Percentiles rank a stretch among this genome's conserved stretches.
phyloP scores from a whole-genome alignment of 2,329 filamentous ascomycete genomes.

The Colletotrichum cuscutae region DNA sequence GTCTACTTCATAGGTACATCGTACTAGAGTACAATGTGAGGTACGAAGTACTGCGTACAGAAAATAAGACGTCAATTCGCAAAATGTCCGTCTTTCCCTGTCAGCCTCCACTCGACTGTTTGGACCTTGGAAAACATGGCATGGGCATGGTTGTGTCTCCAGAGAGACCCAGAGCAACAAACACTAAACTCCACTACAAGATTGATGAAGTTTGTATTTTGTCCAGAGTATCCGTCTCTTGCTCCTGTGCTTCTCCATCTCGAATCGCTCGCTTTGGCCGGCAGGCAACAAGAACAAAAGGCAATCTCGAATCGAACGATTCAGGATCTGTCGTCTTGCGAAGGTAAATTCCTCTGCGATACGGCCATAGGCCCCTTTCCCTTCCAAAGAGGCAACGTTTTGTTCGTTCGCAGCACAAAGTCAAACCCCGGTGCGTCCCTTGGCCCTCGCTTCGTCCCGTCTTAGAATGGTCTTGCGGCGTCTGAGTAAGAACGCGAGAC shows the following conservation, averaged over 20 bases:
- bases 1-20: too few relatives aligned
- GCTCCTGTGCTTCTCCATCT: neutral
- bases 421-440: neutral
- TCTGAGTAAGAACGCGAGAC: constrained; percentile 13
- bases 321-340: constrained; percentile 2
- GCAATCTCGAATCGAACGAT: neutral
- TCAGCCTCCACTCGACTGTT: constrained; percentile 18
- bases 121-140: constrained; percentile 21
- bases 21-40: too few relatives aligned
- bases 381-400: neutral
- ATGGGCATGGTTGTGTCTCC: constrained; percentile 16
- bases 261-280: neutral
- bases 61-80: constrained; percentile 1
- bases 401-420: constrained; percentile 5
- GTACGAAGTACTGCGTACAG: neutral
- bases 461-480: constrained; percentile 18
- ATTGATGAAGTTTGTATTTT: neutral
- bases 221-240: neutral
- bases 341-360: constrained; percentile 3
- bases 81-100: constrained; percentile 4
- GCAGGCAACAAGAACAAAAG: neutral
- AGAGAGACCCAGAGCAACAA: constrained; percentile 20
- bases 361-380: neutral
- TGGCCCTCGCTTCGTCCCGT: constrained; percentile 28
- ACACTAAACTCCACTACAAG: constrained; percentile 12